A percentile compares a stretch with the other conserved stretches of the same genome.
Evolutionary conservation across 1,139 yeast species (phyloP).

Genomic region (Oligophagozyma castellii): DNA sequence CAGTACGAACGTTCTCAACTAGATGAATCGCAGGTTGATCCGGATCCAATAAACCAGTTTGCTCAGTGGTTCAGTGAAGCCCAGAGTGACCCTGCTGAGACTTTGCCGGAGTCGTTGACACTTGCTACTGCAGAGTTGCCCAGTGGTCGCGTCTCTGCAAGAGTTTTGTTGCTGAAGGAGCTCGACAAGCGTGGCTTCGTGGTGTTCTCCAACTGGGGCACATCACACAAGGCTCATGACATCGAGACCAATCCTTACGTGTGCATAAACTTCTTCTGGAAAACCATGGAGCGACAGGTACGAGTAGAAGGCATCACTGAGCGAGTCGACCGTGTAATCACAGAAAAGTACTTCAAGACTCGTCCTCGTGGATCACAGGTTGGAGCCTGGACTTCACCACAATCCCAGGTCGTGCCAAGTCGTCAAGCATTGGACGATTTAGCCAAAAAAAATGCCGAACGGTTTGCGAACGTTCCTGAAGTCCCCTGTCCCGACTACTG

Average conservation of each 20-base stretch:
- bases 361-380: constrained; percentile 87
- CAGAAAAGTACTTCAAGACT: constrained; percentile 65
- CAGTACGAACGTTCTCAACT: constrained; percentile 68
- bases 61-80: constrained; percentile 80
- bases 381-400: constrained; percentile 97
- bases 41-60: constrained; percentile 66
- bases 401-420: constrained; percentile 43
- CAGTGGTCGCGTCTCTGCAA: constrained; percentile 71
- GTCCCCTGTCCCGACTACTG: constrained; percentile 88
- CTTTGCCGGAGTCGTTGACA: constrained; percentile 66
- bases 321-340: constrained; percentile 56
- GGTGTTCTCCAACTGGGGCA: constrained; percentile 85
- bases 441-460: constrained; percentile 35
- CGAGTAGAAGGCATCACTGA: constrained; percentile 82
- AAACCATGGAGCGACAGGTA: constrained; percentile 77
- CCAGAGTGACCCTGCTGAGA: constrained; percentile 34
- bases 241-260: constrained; percentile 61
- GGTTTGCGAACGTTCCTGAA: constrained; percentile 48
- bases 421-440: constrained; percentile 50
- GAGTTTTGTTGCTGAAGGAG: constrained; percentile 79
- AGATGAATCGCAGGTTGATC: constrained; percentile 36
- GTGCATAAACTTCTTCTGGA: constrained; percentile 88
- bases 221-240: constrained; percentile 70
- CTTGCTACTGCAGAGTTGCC: constrained; percentile 82
- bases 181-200: constrained; percentile 74